phyloP scores from a whole-genome alignment of 768 basidiomycete genomes.

The Coprinellus micaceus region DNA sequence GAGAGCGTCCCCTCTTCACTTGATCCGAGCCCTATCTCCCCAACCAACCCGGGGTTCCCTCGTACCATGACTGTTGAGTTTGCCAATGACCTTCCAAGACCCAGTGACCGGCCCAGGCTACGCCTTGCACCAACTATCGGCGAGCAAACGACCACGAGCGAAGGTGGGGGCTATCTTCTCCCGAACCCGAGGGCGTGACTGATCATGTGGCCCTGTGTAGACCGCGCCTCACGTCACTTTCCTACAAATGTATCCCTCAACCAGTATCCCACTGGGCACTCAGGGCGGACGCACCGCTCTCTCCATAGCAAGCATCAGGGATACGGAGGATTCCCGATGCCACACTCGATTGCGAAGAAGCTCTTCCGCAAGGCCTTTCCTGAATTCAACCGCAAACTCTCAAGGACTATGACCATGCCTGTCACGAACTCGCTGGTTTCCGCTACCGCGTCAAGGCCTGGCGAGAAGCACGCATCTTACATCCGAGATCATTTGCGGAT shows the following conservation, averaged over 20 bases:
- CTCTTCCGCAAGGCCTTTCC: conserved; percentile 64
- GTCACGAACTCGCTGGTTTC: conserved; percentile 59
- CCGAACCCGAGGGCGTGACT: neutral
- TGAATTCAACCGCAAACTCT: conserved; percentile 49
- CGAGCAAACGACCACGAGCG: neutral
- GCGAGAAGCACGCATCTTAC: conserved; percentile 65
- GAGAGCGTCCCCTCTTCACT: neutral
- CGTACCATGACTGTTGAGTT: conserved; percentile 7
- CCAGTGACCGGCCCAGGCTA: too few relatives aligned
- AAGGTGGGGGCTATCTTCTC: neutral
- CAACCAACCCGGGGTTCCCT: neutral
- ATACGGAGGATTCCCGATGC: conserved; percentile 77
- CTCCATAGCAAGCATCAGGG: conserved; percentile 38
- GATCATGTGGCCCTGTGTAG: neutral
- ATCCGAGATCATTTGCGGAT: conserved; percentile 74
- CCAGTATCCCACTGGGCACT: conserved; percentile 12
- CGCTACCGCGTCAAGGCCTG: conserved; percentile 34
- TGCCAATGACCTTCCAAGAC: conserved; percentile 1
- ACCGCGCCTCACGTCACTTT: neutral
- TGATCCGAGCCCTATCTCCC: neutral
- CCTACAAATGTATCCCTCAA: conserved; percentile 12
- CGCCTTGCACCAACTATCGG: neutral
- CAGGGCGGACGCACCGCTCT: conserved; percentile 15
- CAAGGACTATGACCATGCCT: conserved; percentile 74
- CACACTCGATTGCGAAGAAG: conserved; percentile 47